Base-by-base conservation (phyloP, 192 early-diverging fungal genomes). In the Chytriomyces sp. region DNA sequence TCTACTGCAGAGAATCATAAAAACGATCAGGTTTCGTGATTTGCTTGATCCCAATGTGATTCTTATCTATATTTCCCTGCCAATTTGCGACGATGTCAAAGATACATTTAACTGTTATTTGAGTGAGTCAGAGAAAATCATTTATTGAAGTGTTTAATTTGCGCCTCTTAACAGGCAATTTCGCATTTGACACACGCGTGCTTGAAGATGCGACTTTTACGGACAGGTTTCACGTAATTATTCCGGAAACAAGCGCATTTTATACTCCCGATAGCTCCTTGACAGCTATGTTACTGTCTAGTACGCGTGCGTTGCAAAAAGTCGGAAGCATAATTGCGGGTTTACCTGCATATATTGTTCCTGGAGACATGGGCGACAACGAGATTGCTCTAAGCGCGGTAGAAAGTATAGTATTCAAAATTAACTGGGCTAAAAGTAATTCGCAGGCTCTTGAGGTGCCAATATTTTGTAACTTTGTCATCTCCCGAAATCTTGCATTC, bases 1-100 rank as follows among this genome's bases (percentile, higher is more conserved):
- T 31, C 4, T 31, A 2, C 31, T 19, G 31, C 62, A 58, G 26
- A 31, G 14, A 63, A 32, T 12, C 3, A 39, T 37, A 39, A 55
- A 19, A 26, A 17, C 14, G 12, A 28, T 8, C 34, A 72, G 70
- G 33, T 60, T 72, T 39, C 25, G 28, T 6, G 70, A 72, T n/a
- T 60, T 72, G 59, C 33, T 59, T 6, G 70, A 72, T 41, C 70
- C 70, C 22, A 61, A 72, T 33, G 70, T 72, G 3, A 72, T 39
- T 14, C n/a, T 72, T 28, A 72, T 72, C 17, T 60, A 59, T 41
- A 22, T 72, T 25, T 44, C 55, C n/a, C 49, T 36, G 28, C 70
- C 55, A 26, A 37, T 72, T 2, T 56, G 49, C 6, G 70, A 72
- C 10, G 59, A 72, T 31, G 19, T 65, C n/a, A 19, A 52, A 14